Evolutionary conservation across 1,284 basidiomycete genomes (phyloP), one percentile per base, ranked within the genome.

Genomic region (Marasmius fiardii): DNA sequence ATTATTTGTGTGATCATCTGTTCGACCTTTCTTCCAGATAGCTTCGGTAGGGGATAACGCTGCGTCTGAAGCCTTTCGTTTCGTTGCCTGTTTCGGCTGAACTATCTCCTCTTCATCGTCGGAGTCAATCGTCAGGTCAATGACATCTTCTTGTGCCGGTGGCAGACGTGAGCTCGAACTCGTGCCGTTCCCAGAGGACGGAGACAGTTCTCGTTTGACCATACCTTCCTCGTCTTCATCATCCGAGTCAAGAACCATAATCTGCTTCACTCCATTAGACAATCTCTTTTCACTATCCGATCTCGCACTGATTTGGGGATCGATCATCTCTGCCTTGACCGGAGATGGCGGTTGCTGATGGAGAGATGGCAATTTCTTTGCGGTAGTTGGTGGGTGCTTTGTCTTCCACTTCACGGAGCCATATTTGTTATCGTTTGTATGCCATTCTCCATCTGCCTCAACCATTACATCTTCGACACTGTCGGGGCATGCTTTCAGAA

Each of bases 371-470:
- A 71, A 65, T 50, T 67, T 66, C 6, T 55, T 56, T 10, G 50
- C 8, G 23, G 12, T 20, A 47, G 68, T 57, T 20, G 64, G 61
- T 18, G 77, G 73, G 68, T 90, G 83, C 1, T 72, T 65, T 24
- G 77, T 76, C 60, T 79, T 80, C 93, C 93, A 95, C 21, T 68
- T 73, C 0, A 74, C 67, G 10, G 92, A 94, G 1, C 82, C 93
- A 64, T 85, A 89, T 68, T 89, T 92, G 72, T 90, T 83, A 70
- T 98, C 93, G 16, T 82, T 76, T 0, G 94, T 94, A 67, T 96
- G 94, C 97, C 97, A 99, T 65, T 94, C 86, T 0, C 94, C 95
- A 67, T 96, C 88, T 0, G 94, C 84, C 71, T 99, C 95, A 10
- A 99, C 87, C 39, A 96, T 81, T 11, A 99, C 95, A 61, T 95